These are phyloP conservation scores for Globisporangium camurandrum DNA, from an alignment of 352 stramenopile genomes.

Conservation along the genomic window DNA sequence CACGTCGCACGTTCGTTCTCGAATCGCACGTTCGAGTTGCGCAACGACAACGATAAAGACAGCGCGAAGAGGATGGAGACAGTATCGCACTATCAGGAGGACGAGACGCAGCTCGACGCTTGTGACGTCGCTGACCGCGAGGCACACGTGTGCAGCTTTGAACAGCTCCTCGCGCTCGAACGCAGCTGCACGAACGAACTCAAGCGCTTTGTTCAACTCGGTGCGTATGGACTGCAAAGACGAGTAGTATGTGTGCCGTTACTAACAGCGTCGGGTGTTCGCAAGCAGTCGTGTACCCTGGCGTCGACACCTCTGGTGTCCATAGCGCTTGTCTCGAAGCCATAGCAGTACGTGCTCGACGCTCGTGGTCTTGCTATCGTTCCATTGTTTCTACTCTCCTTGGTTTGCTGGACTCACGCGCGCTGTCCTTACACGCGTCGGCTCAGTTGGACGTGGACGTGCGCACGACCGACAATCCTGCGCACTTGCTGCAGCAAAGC, in stretches of 20 bases:
- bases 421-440: neutral
- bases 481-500: slow-evolving; percentile 10
- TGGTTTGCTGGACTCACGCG: neutral
- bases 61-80: too few relatives aligned
- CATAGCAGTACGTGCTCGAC: slow-evolving; percentile 3
- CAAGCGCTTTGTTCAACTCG: slow-evolving; percentile 11
- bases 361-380: neutral
- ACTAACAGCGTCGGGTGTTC: neutral
- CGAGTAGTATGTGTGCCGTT: too few relatives aligned
- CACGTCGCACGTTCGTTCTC: slow-evolving; percentile 21
- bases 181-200: slow-evolving; percentile 6
- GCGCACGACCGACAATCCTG: slow-evolving; percentile 9
- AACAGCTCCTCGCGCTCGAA: slow-evolving; percentile 8
- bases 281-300: slow-evolving; percentile 8
- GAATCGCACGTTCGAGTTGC: slow-evolving; percentile 16
- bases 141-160: neutral
- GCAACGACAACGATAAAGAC: neutral
- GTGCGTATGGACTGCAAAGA: slow-evolving; percentile 1
- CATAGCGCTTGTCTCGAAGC: slow-evolving; percentile 3
- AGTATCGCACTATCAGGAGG: neutral
- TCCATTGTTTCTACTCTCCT: neutral
- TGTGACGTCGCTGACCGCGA: neutral
- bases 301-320: slow-evolving; percentile 2
- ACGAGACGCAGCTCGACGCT: neutral
- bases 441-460: slow-evolving; percentile 9